Percentiles rank a stretch among this genome's conserved stretches.
Conservation (phyloP, 169 alveolate genomes). For the Cardiosporidium cionae region DNA sequence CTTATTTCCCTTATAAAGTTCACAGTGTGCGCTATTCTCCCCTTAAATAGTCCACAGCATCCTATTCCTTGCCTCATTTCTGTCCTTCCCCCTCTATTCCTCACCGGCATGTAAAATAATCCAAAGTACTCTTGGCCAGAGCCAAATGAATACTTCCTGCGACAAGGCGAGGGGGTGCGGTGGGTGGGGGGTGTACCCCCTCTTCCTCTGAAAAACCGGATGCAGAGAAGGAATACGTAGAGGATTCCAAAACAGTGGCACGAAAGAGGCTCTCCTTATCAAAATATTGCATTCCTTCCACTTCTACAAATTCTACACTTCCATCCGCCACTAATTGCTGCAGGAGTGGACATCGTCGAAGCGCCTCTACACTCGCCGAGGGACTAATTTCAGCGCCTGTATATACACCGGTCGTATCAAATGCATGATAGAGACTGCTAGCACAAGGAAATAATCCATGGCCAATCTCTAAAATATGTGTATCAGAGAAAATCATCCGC, state of each 20-base stretch:
- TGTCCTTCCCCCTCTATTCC: too few relatives aligned
- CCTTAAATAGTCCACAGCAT: too few relatives aligned
- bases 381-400: not conserved
- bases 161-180: too few relatives aligned
- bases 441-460: not conserved
- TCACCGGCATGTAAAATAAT: too few relatives aligned
- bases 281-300: not conserved
- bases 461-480: not conserved
- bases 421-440: not conserved
- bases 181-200: too few relatives aligned
- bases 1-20: too few relatives aligned
- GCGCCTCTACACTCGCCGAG: not conserved
- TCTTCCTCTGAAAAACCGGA: too few relatives aligned
- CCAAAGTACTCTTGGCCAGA: not conserved
- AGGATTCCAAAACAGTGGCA: not conserved
- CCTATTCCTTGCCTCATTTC: too few relatives aligned
- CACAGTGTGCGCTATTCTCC: too few relatives aligned
- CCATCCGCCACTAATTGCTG: not conserved
- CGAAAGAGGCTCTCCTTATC: not conserved
- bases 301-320: not conserved
- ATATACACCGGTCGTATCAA: not conserved
- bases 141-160: not conserved
- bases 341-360: not conserved
- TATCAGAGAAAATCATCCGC: not conserved
- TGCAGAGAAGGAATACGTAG: not conserved